Conservation (phyloP, 78 protist species). For the Polysphondylium violaceum region DNA sequence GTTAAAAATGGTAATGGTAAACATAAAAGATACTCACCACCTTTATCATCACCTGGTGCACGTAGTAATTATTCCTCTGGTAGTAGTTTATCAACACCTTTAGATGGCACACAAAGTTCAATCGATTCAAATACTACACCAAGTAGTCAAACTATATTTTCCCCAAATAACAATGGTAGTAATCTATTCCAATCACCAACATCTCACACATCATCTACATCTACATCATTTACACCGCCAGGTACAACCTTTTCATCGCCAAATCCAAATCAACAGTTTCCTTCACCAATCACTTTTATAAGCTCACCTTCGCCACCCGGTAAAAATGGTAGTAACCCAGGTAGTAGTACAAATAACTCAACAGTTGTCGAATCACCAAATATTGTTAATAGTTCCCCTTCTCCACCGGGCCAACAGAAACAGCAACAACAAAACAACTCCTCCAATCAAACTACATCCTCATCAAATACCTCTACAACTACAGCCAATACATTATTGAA, state of each 20-base stretch:
- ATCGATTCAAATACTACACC: not conserved
- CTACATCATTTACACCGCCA: not conserved
- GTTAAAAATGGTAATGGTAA: not conserved
- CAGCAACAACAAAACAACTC: too few species aligned
- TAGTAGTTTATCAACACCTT: not conserved
- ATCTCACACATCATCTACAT: not conserved
- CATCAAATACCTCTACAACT: too few species aligned
- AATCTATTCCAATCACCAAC: not conserved
- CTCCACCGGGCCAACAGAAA: too few species aligned
- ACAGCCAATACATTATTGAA: too few species aligned
- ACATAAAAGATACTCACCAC: not conserved
- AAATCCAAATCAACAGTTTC: not conserved
- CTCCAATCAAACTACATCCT: too few species aligned
- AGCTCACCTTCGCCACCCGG: too few species aligned
- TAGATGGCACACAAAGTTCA: not conserved
- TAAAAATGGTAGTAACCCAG: too few species aligned
- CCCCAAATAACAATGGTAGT: not conserved
- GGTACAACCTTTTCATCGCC: not conserved
- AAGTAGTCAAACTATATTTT: too few species aligned
- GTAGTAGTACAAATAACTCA: too few species aligned
- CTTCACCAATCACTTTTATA: too few species aligned
- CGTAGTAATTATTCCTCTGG: not conserved
- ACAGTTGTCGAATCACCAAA: too few species aligned
- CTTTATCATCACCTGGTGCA: not conserved
- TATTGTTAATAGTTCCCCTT: too few species aligned